Conservation (phyloP, 179 eudicot genomes). For the Beta corolliflora region DNA sequence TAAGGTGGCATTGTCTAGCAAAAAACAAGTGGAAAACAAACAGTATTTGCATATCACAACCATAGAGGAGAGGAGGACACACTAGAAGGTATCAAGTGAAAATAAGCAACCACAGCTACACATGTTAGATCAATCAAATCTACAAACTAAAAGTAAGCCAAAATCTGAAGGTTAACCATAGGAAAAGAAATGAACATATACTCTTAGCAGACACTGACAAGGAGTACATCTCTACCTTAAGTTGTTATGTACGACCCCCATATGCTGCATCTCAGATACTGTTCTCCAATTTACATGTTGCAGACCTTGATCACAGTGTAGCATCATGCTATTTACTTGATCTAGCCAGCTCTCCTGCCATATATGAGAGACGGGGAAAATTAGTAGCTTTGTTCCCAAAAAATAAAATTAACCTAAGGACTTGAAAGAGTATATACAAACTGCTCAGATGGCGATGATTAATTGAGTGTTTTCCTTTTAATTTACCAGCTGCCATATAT, state of each 20-base stretch:
- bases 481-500: constrained; percentile 56
- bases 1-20: not conserved
- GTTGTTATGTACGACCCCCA: constrained; percentile 37
- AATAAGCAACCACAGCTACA: not conserved
- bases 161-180: not conserved
- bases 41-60: not conserved
- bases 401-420: not conserved
- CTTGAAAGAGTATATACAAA: not conserved
- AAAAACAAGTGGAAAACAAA: not conserved
- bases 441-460: not conserved
- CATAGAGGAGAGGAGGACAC: not conserved
- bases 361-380: not conserved
- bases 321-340: constrained; percentile 69
- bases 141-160: too few species aligned
- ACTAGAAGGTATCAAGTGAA: not conserved
- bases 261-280: constrained; percentile 40
- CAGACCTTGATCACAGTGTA: constrained; percentile 69
- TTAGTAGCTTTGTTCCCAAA: constrained; percentile 3
- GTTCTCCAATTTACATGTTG: constrained; percentile 33
- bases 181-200: not conserved
- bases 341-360: constrained; percentile 72
- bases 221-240: constrained; percentile 42
- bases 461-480: not conserved
- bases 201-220: not conserved
- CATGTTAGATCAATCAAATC: not conserved